Conservation (phyloP, 768 basidiomycete genomes). For the Xerocomus potaroensis region DNA sequence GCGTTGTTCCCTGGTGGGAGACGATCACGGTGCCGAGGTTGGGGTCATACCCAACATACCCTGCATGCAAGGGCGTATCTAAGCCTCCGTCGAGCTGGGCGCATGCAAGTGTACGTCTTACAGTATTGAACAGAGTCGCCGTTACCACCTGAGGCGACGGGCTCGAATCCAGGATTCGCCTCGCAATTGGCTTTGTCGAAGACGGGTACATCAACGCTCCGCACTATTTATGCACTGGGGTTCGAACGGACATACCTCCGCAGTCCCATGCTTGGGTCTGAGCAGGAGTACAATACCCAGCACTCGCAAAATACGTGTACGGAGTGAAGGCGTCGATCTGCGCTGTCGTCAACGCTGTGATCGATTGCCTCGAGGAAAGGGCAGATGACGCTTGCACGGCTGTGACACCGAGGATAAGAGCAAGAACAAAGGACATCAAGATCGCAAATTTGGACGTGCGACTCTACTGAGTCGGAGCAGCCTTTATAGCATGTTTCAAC, state of each 20-base stretch:
- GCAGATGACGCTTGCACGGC: conserved; percentile 18
- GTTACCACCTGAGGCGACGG: conserved; percentile 46
- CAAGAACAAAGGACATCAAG: conserved; percentile 11
- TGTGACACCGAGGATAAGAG: conserved; percentile 10
- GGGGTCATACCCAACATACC: conserved; percentile 53
- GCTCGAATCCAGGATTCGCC: conserved; percentile 43
- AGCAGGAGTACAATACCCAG: conserved; percentile 45
- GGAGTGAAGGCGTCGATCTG: conserved; percentile 44
- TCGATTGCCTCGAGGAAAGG: conserved; percentile 32
- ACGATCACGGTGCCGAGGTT: conserved; percentile 34
- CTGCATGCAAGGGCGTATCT: conserved; percentile 24
- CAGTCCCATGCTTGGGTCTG: conserved; percentile 48
- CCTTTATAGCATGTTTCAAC: too few relatives aligned
- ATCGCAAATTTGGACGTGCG: too few relatives aligned
- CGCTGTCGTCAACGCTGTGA: conserved; percentile 36
- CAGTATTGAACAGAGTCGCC: conserved; percentile 41
- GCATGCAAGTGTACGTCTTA: conserved; percentile 11
- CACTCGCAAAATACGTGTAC: conserved; percentile 48
- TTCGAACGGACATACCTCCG: conserved; percentile 38
- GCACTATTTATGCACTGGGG: neutral
- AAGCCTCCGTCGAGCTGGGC: neutral
- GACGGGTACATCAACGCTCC: neutral
- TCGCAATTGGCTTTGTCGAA: conserved; percentile 38
- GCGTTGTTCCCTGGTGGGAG: conserved; percentile 35
- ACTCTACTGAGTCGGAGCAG: too few relatives aligned